Evolutionary conservation across 2,329 filamentous ascomycete species (phyloP).

Genomic region (Fusarium sp.): DNA sequence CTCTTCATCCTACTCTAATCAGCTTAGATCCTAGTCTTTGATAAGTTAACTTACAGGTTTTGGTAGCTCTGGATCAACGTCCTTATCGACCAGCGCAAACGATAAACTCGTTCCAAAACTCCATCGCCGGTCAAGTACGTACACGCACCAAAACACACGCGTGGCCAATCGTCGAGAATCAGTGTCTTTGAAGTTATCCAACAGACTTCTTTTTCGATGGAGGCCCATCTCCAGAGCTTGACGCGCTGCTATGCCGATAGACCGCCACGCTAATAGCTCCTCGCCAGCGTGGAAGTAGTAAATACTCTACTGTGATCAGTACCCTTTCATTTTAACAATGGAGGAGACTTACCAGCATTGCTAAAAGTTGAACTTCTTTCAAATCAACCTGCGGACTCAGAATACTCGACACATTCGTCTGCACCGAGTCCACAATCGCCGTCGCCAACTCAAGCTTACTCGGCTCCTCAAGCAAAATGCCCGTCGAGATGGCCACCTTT

Average conservation of each 20-base stretch:
- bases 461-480: slow-evolving; percentile 46
- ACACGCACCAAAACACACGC: slow-evolving; percentile 61
- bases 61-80: slow-evolving; percentile 59
- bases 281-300: slow-evolving; percentile 58
- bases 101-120: slow-evolving; percentile 61
- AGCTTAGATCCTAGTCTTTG: accelerated
- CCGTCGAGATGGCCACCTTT: slow-evolving; percentile 48
- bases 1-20: slow-evolving; percentile 39
- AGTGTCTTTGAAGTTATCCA: slow-evolving; percentile 49
- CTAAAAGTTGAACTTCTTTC: slow-evolving; percentile 47
- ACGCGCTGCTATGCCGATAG: slow-evolving; percentile 57
- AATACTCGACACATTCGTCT: slow-evolving; percentile 43
- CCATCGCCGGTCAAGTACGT: slow-evolving; percentile 61
- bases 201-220: slow-evolving; percentile 55
- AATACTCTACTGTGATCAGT: slow-evolving; percentile 43
- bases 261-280: slow-evolving; percentile 59
- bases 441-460: slow-evolving; percentile 44
- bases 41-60: slow-evolving; percentile 47
- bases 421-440: slow-evolving; percentile 44
- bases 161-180: slow-evolving; percentile 45
- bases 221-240: slow-evolving; percentile 59
- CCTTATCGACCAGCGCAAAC: slow-evolving; percentile 58
- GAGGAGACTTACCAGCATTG: slow-evolving; percentile 40
- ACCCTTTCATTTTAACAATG: accelerated
- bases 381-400: slow-evolving; percentile 44